phyloP scores from a whole-genome alignment of 139 green algal genomes.

The Pseudopediastrum boryanum region DNA sequence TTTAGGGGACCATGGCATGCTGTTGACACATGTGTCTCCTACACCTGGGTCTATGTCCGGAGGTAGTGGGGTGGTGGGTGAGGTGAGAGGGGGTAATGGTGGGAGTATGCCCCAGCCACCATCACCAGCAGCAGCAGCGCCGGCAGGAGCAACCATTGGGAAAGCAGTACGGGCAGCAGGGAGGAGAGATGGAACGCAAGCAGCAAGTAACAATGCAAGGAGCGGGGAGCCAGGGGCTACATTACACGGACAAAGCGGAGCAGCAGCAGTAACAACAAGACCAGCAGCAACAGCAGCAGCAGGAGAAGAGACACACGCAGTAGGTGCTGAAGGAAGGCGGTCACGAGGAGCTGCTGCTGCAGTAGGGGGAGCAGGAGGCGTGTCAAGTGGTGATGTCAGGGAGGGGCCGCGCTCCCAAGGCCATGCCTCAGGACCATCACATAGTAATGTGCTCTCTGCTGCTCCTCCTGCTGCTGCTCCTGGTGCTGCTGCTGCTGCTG shows the following conservation, averaged over 20 bases:
- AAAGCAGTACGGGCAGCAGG: background rate
- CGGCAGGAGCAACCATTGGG: background rate
- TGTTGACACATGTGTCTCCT: too few species aligned
- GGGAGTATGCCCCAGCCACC: background rate
- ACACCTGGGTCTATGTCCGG: too few species aligned
- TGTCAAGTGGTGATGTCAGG: background rate
- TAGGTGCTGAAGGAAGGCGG: background rate
- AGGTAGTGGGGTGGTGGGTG: too few species aligned
- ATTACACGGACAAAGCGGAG: background rate
- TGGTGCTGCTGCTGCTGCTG: background rate
- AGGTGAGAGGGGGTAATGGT: too few species aligned
- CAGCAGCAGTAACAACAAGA: constrained; percentile 8
- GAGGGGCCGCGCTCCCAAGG: background rate
- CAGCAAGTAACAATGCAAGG: background rate
- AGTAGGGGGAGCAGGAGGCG: background rate
- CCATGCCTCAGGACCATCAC: background rate
- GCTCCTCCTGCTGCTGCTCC: background rate
- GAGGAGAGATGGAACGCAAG: too few species aligned
- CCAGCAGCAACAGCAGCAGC: background rate
- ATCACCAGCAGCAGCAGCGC: constrained; percentile 30
- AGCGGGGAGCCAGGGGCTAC: background rate
- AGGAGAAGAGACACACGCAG: constrained; percentile 10
- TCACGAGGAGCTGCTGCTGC: background rate
- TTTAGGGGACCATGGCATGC: too few species aligned
- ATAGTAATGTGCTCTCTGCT: background rate